phyloP scores from a whole-genome alignment of 495 filamentous ascomycete genomes.

The Thermochaetoides thermophila region DNA sequence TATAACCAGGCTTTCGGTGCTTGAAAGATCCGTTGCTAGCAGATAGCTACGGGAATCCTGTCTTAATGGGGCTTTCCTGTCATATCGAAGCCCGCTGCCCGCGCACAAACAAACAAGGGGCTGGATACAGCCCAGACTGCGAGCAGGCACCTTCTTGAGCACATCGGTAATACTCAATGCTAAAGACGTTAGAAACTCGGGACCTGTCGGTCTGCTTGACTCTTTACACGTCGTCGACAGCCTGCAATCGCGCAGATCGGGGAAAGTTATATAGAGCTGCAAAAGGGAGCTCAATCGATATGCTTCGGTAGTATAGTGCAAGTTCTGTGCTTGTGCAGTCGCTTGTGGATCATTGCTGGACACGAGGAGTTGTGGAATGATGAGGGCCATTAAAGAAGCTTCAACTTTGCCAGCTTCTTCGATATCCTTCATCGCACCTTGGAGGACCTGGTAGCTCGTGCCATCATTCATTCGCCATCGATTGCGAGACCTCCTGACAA shows the following conservation, averaged over 20 bases:
- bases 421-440: constrained; percentile 20
- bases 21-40: neutral
- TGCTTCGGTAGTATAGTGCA: constrained; percentile 15
- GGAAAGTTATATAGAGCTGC: constrained; percentile 21
- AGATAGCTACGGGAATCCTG: constrained; percentile 8
- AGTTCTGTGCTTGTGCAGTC: neutral
- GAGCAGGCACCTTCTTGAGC: constrained; percentile 10
- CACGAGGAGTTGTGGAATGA: constrained; percentile 2
- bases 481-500: constrained; percentile 18
- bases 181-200: constrained; percentile 13
- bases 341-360: neutral
- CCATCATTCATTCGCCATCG: constrained; percentile 19
- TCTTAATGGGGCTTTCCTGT: constrained; percentile 11
- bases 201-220: too few relatives aligned
- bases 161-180: constrained; percentile 15
- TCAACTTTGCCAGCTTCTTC: constrained; percentile 16
- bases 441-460: constrained; percentile 14
- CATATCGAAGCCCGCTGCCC: constrained; percentile 18
- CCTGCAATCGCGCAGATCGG: constrained; percentile 14
- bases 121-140: constrained; percentile 18
- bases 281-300: constrained; percentile 19
- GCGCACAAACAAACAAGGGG: constrained; percentile 21
- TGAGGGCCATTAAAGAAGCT: constrained; percentile 9
- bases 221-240: constrained; percentile 5
- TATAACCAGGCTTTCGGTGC: constrained; percentile 10